phyloP scores from a whole-genome alignment of 306 rosid genomes.

The Chamaecrista fasciculata region DNA sequence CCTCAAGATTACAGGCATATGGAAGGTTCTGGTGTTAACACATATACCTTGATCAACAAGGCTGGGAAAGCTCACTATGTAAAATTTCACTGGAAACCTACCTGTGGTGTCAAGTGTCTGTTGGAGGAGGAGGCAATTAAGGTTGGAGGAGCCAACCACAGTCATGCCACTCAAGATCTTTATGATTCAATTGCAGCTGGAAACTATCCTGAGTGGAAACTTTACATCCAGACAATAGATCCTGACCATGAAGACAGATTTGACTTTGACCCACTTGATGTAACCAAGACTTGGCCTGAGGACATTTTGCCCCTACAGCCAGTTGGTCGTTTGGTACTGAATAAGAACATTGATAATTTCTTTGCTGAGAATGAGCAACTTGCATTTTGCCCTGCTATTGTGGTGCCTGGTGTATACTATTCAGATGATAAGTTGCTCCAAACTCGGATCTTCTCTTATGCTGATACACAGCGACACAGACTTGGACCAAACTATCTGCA shows the following conservation, averaged over 20 bases:
- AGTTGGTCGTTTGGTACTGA: slow-evolving; percentile 90
- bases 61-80: slow-evolving; percentile 77
- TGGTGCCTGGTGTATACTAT: slow-evolving; percentile 83
- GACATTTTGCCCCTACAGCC: slow-evolving; percentile 94
- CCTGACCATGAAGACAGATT: slow-evolving; percentile 81
- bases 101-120: slow-evolving; percentile 74
- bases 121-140: slow-evolving; percentile 81
- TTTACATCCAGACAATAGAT: slow-evolving; percentile 82
- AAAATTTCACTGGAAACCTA: slow-evolving; percentile 88
- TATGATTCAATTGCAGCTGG: slow-evolving; percentile 93
- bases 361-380: slow-evolving; percentile 97
- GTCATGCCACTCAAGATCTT: slow-evolving; percentile 95
- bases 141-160: slow-evolving; percentile 93
- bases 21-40: slow-evolving; percentile 93
- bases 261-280: slow-evolving; percentile 96
- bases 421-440: slow-evolving; percentile 95
- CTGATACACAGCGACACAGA: slow-evolving; percentile 95
- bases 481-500: slow-evolving; percentile 97
- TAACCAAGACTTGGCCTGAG: slow-evolving; percentile 96
- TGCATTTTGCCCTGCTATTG: slow-evolving; percentile 80
- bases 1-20: slow-evolving; percentile 96
- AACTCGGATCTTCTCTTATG: slow-evolving; percentile 76
- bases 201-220: slow-evolving; percentile 98
- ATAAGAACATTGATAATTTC: slow-evolving; percentile 89
- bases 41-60: slow-evolving; percentile 75